Evolutionary conservation across 306 rosid genomes (phyloP).

Genomic region (Vicia sativa): DNA sequence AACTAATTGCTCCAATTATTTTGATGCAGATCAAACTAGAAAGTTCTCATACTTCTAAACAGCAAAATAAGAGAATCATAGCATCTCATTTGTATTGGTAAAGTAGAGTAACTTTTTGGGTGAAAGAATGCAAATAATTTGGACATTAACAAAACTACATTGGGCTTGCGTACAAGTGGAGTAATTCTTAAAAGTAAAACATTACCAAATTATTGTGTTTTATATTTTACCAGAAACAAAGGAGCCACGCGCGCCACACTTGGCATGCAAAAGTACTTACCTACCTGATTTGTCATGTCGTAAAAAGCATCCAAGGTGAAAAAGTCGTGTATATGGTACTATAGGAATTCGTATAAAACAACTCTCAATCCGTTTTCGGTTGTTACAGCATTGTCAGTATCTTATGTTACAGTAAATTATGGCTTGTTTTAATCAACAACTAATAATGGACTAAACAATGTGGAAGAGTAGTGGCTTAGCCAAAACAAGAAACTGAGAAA

Average conservation of each 20-base stretch:
- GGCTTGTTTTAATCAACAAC: too few species aligned
- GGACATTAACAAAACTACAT: not conserved
- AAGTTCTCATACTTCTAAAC: too few species aligned
- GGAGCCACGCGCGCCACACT: not conserved
- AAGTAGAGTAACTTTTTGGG: not conserved
- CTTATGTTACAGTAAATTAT: too few species aligned
- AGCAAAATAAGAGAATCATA: too few species aligned
- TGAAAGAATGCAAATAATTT: not conserved
- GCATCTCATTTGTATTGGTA: too few species aligned
- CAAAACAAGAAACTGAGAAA: too few species aligned
- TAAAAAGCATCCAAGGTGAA: conserved; percentile 18
- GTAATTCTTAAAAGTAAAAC: not conserved
- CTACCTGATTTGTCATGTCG: not conserved
- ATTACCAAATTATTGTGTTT: not conserved
- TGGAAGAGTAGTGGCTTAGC: too few species aligned
- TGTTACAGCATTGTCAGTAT: not conserved
- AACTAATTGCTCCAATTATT: too few species aligned
- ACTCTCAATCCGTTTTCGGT: not conserved
- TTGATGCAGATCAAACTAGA: too few species aligned
- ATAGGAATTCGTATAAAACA: not conserved
- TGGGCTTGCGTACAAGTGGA: not conserved
- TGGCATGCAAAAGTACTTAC: not conserved
- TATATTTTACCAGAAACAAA: not conserved
- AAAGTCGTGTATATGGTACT: not conserved
- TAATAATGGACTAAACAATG: too few species aligned